Percentiles rank a stretch among this genome's conserved stretches.
phyloP scores from a whole-genome alignment of 108 stramenopile genomes.

The Cyclotella baltica region DNA sequence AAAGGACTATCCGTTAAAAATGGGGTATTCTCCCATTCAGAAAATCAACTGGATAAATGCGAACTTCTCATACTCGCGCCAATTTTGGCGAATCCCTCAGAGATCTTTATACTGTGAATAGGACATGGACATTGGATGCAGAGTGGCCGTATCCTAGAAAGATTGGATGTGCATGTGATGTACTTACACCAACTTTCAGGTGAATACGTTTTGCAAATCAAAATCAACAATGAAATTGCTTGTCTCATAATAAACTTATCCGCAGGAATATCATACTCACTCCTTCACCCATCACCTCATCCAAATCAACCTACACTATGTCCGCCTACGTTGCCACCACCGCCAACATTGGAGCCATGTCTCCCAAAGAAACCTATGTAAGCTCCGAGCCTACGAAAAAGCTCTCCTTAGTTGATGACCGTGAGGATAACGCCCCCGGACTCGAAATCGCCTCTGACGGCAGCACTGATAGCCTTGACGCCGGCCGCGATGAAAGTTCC shows the following conservation, averaged over 20 bases:
- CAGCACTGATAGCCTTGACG: not conserved
- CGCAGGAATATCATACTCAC: not conserved
- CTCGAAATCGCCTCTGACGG: not conserved
- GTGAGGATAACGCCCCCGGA: constrained; percentile 1
- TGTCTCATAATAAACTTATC: not conserved
- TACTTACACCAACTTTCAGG: too few species aligned
- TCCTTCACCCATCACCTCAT: not conserved
- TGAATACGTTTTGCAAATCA: too few species aligned
- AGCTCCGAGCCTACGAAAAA: not conserved
- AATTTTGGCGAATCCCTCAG: too few species aligned
- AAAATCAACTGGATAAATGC: too few species aligned
- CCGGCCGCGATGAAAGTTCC: not conserved
- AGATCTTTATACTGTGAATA: too few species aligned
- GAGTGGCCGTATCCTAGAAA: too few species aligned
- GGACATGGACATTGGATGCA: too few species aligned
- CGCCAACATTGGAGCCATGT: not conserved
- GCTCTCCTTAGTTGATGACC: not conserved
- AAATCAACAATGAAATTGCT: too few species aligned
- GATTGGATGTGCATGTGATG: too few species aligned
- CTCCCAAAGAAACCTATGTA: not conserved
- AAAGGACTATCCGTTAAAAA: too few species aligned
- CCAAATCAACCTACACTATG: not conserved
- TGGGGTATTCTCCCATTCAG: too few species aligned
- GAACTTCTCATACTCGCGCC: too few species aligned
- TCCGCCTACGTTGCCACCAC: constrained; percentile 2